phyloP scores from a whole-genome alignment of 1,284 basidiomycete species.

The Hemileia vastatrix region DNA sequence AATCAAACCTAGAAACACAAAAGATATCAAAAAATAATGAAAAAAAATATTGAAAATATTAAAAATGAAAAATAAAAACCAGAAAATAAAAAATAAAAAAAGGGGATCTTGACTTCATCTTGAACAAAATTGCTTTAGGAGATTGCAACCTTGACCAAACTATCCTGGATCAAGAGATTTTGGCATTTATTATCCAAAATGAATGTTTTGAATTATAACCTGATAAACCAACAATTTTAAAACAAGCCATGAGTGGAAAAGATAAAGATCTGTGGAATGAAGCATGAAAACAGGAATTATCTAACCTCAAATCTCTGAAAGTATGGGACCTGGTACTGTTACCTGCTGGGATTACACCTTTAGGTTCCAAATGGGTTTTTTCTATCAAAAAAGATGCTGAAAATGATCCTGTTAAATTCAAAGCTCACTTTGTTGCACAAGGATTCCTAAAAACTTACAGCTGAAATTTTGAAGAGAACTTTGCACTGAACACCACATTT shows the following conservation, averaged over 20 bases:
- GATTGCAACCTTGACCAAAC: background rate
- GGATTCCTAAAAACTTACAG: background rate
- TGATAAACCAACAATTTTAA: background rate
- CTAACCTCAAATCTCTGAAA: background rate
- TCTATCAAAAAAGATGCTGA: background rate
- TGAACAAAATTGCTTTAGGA: background rate
- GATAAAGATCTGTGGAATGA: background rate
- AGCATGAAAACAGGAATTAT: background rate
- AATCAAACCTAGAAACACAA: too few species aligned
- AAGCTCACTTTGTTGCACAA: conserved; percentile 1
- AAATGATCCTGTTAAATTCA: background rate
- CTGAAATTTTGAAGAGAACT: too few species aligned
- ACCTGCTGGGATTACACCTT: background rate
- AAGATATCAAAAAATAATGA: too few species aligned
- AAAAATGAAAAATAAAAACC: background rate
- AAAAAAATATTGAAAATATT: background rate
- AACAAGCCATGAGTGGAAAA: background rate
- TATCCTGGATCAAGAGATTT: too few species aligned
- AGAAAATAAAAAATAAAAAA: background rate
- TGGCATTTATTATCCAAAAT: background rate
- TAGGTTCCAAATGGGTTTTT: conserved; percentile 1
- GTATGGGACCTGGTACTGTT: background rate
- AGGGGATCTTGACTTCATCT: background rate
- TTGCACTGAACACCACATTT: conserved; percentile 1
- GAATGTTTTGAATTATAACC: background rate